Conservation (phyloP, 2,329 filamentous ascomycete species). For the Aureobasidium sp. region DNA sequence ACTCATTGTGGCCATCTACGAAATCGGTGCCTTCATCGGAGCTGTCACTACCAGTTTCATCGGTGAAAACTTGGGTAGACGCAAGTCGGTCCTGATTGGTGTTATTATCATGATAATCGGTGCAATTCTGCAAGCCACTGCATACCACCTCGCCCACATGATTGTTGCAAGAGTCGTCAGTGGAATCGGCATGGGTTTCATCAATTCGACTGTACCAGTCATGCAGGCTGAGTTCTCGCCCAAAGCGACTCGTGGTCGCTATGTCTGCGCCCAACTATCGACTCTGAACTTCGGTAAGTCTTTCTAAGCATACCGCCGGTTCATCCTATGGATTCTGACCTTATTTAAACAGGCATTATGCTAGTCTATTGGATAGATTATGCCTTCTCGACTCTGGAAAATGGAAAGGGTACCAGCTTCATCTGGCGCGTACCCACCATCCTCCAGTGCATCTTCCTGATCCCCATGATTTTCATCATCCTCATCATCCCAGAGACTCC, state of each 20-base stretch:
- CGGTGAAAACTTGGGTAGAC: slow-evolving; percentile 38
- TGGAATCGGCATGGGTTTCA: slow-evolving; percentile 20
- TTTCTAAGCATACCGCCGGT: slow-evolving; percentile 6
- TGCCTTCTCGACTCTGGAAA: slow-evolving; percentile 26
- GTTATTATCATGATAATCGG: slow-evolving; percentile 33
- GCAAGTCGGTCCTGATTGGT: slow-evolving; percentile 35
- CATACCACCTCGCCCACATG: slow-evolving; percentile 18
- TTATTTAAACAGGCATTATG: slow-evolving; percentile 23
- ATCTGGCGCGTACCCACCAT: slow-evolving; percentile 35
- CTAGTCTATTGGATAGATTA: slow-evolving; percentile 42
- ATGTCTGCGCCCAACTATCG: slow-evolving; percentile 40
- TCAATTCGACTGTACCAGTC: slow-evolving; percentile 38
- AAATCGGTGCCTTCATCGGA: slow-evolving; percentile 38
- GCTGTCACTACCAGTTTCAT: slow-evolving; percentile 31
- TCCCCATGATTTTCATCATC: slow-evolving; percentile 33
- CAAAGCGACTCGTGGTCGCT: slow-evolving; percentile 26
- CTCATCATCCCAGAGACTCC: slow-evolving; percentile 48
- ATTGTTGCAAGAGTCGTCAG: slow-evolving; percentile 20
- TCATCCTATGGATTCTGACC: fast-evolving
- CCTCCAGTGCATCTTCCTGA: slow-evolving; percentile 33
- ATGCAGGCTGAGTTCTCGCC: slow-evolving; percentile 34
- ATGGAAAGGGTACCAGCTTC: slow-evolving; percentile 22
- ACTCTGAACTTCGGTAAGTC: slow-evolving; percentile 37
- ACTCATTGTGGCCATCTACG: slow-evolving; percentile 41
- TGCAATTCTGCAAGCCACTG: slow-evolving; percentile 18